Evolutionary conservation across 768 basidiomycete genomes (phyloP), one percentile per base, ranked within the genome.

Genomic region (Serendipita indica): DNA sequence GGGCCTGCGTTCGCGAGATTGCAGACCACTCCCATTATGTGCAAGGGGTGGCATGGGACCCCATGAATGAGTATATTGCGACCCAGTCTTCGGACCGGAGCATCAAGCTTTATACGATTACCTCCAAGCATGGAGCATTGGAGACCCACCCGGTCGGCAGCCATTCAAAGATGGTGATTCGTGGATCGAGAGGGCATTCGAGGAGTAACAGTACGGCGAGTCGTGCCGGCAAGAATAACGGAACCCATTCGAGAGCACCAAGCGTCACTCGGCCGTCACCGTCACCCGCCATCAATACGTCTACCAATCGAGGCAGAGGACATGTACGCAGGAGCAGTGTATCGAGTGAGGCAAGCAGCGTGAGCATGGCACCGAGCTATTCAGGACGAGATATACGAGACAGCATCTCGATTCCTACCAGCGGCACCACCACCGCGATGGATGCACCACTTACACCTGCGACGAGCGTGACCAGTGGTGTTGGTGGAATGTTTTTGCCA

Each of bases 41-140:
- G 0, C 96, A 99, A 73, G 96, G 96, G 6, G 96, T 98, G 28
- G 89, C 94, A 0, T 99, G 96, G 96, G 96, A 99, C 64, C 96
- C 96, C 1, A 72, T 96, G 65, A 92, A 94, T 69, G 90, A 96
- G 69, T 98, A 87, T 67, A 89, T 99, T 61, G 93, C 96, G 2
- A 98, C 96, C 0, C 96, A 99, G 67, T 91, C 89, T 69, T 89
- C 86, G 66, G 96, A 99, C 70, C 79, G 94, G 45, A 86, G 91
- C 20, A 94, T 98, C 81, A 91, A 97, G 68, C 82, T 99, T 64
- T 90, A 97, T 71, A 79, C 79, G 62, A 82, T 97, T 63, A 79
- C 81, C 5, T 80, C 80, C 59, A 85, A 86, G 60, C 79, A 84
- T 43, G 87, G 89, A n/a, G 70, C 74, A 5, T 83, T 94, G 64